Conservation (phyloP, 257 asterid genomes). For the Penstemon barbatus region DNA sequence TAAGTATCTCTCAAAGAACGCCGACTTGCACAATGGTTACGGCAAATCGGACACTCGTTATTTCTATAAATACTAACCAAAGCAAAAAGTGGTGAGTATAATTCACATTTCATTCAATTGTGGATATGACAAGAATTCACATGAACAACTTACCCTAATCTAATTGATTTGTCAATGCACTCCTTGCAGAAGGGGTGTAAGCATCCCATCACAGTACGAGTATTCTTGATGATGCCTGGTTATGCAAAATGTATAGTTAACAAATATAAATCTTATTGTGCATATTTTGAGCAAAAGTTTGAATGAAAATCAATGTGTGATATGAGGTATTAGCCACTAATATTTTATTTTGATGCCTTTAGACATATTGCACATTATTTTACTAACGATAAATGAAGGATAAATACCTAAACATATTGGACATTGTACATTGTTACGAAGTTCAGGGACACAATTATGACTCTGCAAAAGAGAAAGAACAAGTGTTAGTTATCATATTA, state of each 20-base stretch:
- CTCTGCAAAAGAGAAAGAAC: conserved; percentile 29
- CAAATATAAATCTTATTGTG: too few species aligned
- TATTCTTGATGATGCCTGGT: too few species aligned
- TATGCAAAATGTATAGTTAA: too few species aligned
- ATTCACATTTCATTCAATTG: background rate
- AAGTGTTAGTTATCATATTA: too few species aligned
- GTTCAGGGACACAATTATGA: conserved; percentile 33
- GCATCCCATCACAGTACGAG: too few species aligned
- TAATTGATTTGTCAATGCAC: conserved; percentile 63
- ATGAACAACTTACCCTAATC: conserved; percentile 38
- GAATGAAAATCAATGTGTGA: too few species aligned
- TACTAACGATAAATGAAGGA: background rate
- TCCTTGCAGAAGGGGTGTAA: conserved; percentile 37
- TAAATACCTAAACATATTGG: conserved; percentile 53
- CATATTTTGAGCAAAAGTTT: too few species aligned
- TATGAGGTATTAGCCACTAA: too few species aligned
- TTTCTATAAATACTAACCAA: conserved; percentile 35
- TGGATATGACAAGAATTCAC: background rate
- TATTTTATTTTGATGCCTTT: too few species aligned
- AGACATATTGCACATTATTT: too few species aligned
- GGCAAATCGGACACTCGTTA: conserved; percentile 61
- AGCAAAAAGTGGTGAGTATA: background rate
- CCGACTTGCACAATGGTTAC: conserved; percentile 54
- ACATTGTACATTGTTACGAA: conserved; percentile 47
- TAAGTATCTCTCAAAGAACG: conserved; percentile 49